phyloP scores from a whole-genome alignment of 805 yeast genomes.

The Schwanniomyces pseudopolymorphus region DNA sequence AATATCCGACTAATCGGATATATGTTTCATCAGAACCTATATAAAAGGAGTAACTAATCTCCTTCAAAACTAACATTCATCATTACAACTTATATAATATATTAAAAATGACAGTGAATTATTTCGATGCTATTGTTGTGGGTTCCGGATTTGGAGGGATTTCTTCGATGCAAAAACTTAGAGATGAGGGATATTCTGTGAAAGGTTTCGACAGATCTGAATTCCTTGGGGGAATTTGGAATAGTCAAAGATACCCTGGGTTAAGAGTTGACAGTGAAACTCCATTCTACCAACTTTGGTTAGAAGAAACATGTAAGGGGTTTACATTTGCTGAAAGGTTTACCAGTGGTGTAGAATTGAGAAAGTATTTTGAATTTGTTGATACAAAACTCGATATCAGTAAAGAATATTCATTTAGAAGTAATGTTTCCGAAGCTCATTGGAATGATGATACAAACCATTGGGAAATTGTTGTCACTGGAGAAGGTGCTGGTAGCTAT shows the following conservation, averaged over 20 bases:
- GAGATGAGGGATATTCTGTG: slow-evolving; percentile 10
- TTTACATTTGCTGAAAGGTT: slow-evolving; percentile 23
- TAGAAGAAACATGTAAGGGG: slow-evolving; percentile 20
- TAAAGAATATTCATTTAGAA: slow-evolving; percentile 17
- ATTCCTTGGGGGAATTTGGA: slow-evolving; percentile 17
- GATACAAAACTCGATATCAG: slow-evolving; percentile 19
- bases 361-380: slow-evolving; percentile 21
- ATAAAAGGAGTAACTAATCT: too few species aligned
- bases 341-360: slow-evolving; percentile 23
- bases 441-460: slow-evolving; percentile 18
- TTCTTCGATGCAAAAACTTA: slow-evolving; percentile 8
- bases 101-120: not conserved
- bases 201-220: slow-evolving; percentile 11
- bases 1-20: too few species aligned
- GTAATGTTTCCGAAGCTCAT: slow-evolving; percentile 15
- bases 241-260: slow-evolving; percentile 17
- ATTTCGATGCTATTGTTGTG: slow-evolving; percentile 9
- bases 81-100: too few species aligned
- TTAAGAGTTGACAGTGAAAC: slow-evolving; percentile 26
- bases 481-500: slow-evolving; percentile 3
- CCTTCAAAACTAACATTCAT: too few species aligned
- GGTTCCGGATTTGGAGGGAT: slow-evolving; percentile 18
- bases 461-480: slow-evolving; percentile 11
- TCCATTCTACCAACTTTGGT: slow-evolving; percentile 22
- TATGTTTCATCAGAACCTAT: too few species aligned